Evolutionary conservation across 2,329 filamentous ascomycete species (phyloP).

Genomic region (Colletotrichum sp.): DNA sequence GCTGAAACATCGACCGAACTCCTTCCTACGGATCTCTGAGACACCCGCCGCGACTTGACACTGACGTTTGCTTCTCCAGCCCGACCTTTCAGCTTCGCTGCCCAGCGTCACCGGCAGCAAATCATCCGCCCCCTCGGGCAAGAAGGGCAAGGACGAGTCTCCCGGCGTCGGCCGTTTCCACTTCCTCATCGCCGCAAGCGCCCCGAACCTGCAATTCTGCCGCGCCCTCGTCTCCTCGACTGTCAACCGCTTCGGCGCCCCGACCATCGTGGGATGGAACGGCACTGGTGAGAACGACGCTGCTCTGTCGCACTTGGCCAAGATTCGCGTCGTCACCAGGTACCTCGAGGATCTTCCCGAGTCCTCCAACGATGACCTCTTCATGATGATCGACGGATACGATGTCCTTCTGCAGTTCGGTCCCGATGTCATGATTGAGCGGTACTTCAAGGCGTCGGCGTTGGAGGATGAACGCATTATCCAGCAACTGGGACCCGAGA

Average conservation of each 20-base stretch:
- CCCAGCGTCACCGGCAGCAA: conserved; percentile 10
- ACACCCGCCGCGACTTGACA: background rate
- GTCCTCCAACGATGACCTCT: conserved; percentile 58
- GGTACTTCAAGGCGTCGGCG: conserved; percentile 62
- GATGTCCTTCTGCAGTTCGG: conserved; percentile 71
- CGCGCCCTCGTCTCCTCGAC: conserved; percentile 41
- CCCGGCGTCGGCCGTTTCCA: conserved; percentile 31
- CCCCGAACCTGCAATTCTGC: conserved; percentile 40
- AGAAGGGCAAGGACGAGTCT: background rate
- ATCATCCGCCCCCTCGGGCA: background rate
- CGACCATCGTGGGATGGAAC: conserved; percentile 43
- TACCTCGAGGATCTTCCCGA: conserved; percentile 34
- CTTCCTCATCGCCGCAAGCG: conserved; percentile 42
- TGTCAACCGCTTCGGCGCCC: conserved; percentile 41
- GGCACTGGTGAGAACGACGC: conserved; percentile 38
- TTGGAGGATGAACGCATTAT: conserved; percentile 57
- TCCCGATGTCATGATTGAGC: conserved; percentile 63
- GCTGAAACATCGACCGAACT: conserved; percentile 16
- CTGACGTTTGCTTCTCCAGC: conserved; percentile 15
- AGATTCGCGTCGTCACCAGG: conserved; percentile 38
- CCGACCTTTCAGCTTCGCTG: conserved; percentile 18
- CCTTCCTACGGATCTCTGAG: background rate
- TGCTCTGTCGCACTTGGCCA: conserved; percentile 41
- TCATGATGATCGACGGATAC: conserved; percentile 67
- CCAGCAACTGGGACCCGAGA: conserved; percentile 49